Evolutionary conservation across 1,284 basidiomycete species (phyloP), one percentile per base, ranked within the genome.

Genomic region (Phellopilus nigrolimitatus): DNA sequence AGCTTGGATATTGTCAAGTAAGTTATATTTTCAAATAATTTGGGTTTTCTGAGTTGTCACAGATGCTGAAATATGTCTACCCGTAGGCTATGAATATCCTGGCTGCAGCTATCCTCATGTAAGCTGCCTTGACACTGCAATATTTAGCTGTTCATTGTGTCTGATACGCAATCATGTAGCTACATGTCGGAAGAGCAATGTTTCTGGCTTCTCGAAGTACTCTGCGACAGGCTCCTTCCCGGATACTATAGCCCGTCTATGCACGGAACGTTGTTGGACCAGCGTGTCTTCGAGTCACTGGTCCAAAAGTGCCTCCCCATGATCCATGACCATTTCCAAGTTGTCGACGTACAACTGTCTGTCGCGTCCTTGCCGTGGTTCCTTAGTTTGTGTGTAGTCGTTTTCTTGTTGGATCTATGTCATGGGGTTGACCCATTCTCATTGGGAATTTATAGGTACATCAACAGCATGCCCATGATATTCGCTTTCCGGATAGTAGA

Each of bases 171-270:
- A 38, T 31, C 9, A 25, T 51, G 15, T 58, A 95, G 91, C 60
- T 99, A 98, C 68, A 94, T 97, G 91, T 97, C 93, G 9, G 97
- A 99, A 70, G 97, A 99, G 65, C 97, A 99, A 68, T 89, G 94
- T 25, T 99, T 99, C 68, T 99, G 95, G 94, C 73, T 98, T 3
- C 79, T 99, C 7, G 92, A 97, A 64, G 92, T 97, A 1, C 76
- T 99, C 3, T 99, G 97, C 62, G 93, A 97, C 61, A 80, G 95
- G 31, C 80, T 99, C 31, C 72, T 99, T 17, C 97, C 97, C 0
- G 97, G 97, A 15, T 99, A 99, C 70, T 99, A 98, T 66, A 94
- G 91, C 57, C 92, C 94, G 7, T 97, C 95, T 0, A 99, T 99
- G 97, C 94, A 98, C 60, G 97, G 97, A 9, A 99, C 97, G 0